Evolutionary conservation across 805 yeast species (phyloP).

Genomic region (Sugiyamaella mastotermitis): DNA sequence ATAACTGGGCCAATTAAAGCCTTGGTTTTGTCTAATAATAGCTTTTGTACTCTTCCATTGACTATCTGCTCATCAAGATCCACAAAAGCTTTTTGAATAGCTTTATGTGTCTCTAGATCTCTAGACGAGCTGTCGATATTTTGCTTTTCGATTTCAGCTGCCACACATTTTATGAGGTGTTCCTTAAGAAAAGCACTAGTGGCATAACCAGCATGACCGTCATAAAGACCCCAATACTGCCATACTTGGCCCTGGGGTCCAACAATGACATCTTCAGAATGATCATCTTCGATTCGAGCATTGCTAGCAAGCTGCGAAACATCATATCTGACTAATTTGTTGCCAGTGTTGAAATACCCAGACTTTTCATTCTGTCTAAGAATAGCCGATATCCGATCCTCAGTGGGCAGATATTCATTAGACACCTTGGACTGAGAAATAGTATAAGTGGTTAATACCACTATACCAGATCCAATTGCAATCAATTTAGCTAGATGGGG

Average conservation of each 20-base stretch:
- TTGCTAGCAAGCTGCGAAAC: constrained; percentile 85
- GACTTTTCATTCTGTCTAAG: no score
- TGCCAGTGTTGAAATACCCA: no score
- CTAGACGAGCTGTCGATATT: constrained; percentile 46
- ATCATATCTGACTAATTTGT: no score
- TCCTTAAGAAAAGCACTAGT: constrained; percentile 84
- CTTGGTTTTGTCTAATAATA: constrained; percentile 42
- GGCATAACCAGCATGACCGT: constrained; percentile 96
- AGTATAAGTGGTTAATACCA: no score
- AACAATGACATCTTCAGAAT: constrained; percentile 70
- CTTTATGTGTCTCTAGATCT: constrained; percentile 47
- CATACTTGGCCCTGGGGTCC: constrained; percentile 50
- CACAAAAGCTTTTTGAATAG: constrained; percentile 74
- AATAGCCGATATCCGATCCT: no score
- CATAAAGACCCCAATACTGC: constrained; percentile 93
- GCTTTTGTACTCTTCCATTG: constrained; percentile 59
- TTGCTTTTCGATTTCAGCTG: constrained; percentile 61
- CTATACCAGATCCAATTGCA: no score
- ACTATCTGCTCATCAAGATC: constrained; percentile 85
- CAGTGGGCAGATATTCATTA: no score
- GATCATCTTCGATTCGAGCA: constrained; percentile 90
- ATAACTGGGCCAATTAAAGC: constrained; percentile 60
- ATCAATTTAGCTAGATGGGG: no score
- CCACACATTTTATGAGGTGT: constrained; percentile 68
- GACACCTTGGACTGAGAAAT: no score